These are phyloP conservation scores for Capronia americana DNA, from an alignment of 2,329 filamentous ascomycete genomes.

Conservation along the genomic window DNA sequence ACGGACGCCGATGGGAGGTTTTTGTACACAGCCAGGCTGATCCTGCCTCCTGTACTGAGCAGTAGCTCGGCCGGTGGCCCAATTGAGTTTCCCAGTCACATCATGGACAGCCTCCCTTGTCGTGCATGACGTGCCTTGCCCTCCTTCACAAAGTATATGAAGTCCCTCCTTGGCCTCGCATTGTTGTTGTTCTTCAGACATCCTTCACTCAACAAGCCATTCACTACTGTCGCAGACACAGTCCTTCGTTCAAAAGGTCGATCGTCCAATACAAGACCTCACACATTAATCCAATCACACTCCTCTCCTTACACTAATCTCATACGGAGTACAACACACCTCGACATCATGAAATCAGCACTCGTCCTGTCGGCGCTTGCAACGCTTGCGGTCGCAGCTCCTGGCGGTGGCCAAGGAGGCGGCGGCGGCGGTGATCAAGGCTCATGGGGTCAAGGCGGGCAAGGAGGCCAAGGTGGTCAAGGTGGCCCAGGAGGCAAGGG, in stretches of 20 bases:
- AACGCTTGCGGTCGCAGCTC: constrained; percentile 35
- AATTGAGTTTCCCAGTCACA: constrained; percentile 26
- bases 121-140: constrained; percentile 31
- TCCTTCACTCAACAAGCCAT: constrained; percentile 26
- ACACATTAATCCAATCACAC: constrained; percentile 16
- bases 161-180: constrained; percentile 21
- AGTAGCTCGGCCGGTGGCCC: constrained; percentile 19
- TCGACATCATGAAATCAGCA: constrained; percentile 36
- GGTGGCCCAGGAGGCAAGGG: constrained; percentile 30
- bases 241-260: constrained; percentile 29
- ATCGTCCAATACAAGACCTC: constrained; percentile 16
- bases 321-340: constrained; percentile 3
- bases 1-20: constrained; percentile 1
- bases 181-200: constrained; percentile 24
- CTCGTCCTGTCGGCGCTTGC: constrained; percentile 34
- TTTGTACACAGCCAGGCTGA: constrained; percentile 13
- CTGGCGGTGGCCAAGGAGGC: constrained; percentile 25
- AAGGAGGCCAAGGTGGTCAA: constrained; percentile 29
- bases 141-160: constrained; percentile 34
- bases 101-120: constrained; percentile 20
- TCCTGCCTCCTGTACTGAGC: constrained; percentile 29
- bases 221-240: constrained; percentile 31
- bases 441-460: constrained; percentile 19
- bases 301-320: constrained; percentile 11
- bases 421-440: constrained; percentile 21